Conservation (phyloP, 1,139 yeast species). For the Chernovozyma aurita region DNA sequence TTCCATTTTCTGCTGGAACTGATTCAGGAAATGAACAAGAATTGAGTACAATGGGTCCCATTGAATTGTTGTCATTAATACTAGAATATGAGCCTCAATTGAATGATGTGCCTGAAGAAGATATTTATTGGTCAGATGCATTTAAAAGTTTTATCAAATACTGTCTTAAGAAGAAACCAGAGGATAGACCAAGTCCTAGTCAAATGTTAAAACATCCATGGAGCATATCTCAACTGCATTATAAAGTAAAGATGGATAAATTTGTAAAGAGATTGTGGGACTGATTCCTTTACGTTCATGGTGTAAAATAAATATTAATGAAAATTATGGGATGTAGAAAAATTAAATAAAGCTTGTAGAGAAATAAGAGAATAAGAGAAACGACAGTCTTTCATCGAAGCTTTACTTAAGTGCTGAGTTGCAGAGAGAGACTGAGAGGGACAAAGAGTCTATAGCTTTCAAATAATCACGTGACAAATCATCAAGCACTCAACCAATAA, state of each 20-base stretch:
- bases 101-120: conserved; percentile 70
- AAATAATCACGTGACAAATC: no score
- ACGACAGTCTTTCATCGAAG: no score
- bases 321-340: background rate
- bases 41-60: conserved; percentile 53
- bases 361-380: no score
- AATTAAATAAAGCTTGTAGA: no score
- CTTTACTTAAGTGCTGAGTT: no score
- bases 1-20: conserved; percentile 52
- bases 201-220: conserved; percentile 93
- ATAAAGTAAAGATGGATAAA: conserved; percentile 79
- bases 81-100: conserved; percentile 78
- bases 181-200: conserved; percentile 82
- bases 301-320: no score
- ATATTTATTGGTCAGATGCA: conserved; percentile 75
- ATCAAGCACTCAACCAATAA: conserved; percentile 2
- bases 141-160: conserved; percentile 79
- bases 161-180: conserved; percentile 77
- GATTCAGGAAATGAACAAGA: conserved; percentile 32
- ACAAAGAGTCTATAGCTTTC: no score
- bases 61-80: conserved; percentile 77
- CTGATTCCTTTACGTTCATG: background rate
- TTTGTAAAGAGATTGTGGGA: conserved; percentile 83
- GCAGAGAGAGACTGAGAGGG: no score
- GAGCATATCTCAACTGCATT: conserved; percentile 69